phyloP scores from a whole-genome alignment of 352 stramenopile genomes.

The Globisporangium orthogonon region DNA sequence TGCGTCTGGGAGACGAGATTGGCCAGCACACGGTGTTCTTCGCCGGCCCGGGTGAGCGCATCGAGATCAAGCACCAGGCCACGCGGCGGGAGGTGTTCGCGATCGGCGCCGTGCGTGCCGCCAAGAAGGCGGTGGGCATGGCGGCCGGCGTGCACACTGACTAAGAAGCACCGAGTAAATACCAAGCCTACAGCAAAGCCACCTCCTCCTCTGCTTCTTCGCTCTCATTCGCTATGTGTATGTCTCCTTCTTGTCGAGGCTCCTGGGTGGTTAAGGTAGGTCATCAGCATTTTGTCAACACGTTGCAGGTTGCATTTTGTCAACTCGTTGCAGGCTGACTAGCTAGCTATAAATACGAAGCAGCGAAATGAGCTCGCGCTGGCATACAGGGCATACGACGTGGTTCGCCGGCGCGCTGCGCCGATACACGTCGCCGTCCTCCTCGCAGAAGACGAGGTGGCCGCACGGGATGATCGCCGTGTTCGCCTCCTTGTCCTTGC shows the following conservation, averaged over 20 bases:
- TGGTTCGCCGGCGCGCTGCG: slow-evolving; percentile 34
- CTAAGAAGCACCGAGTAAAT: slow-evolving; percentile 12
- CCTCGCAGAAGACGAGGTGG: slow-evolving; percentile 81
- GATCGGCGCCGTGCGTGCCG: slow-evolving; percentile 60
- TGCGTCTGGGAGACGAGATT: slow-evolving; percentile 77
- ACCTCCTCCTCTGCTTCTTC: too few relatives aligned
- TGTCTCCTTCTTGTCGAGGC: too few relatives aligned
- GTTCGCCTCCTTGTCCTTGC: slow-evolving; percentile 65
- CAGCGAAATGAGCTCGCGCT: slow-evolving; percentile 74
- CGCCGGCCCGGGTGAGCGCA: slow-evolving; percentile 66
- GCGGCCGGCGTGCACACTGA: slow-evolving; percentile 59
- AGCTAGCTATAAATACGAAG: slow-evolving; percentile 64
- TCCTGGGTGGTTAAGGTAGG: too few relatives aligned
- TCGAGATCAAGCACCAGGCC: slow-evolving; percentile 82
- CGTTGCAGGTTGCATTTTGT: too few relatives aligned
- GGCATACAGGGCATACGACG: slow-evolving; percentile 70
- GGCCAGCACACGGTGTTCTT: slow-evolving; percentile 82
- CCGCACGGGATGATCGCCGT: slow-evolving; percentile 75
- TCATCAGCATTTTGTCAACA: too few relatives aligned
- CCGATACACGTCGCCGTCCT: slow-evolving; percentile 68
- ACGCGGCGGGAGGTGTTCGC: slow-evolving; percentile 78
- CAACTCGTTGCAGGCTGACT: too few relatives aligned
- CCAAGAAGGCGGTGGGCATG: slow-evolving; percentile 43
- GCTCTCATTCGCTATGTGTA: too few relatives aligned
- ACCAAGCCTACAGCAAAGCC: too few relatives aligned